Base-by-base conservation (phyloP, 2,329 filamentous ascomycete species). In the Metarhizium brunneum region DNA sequence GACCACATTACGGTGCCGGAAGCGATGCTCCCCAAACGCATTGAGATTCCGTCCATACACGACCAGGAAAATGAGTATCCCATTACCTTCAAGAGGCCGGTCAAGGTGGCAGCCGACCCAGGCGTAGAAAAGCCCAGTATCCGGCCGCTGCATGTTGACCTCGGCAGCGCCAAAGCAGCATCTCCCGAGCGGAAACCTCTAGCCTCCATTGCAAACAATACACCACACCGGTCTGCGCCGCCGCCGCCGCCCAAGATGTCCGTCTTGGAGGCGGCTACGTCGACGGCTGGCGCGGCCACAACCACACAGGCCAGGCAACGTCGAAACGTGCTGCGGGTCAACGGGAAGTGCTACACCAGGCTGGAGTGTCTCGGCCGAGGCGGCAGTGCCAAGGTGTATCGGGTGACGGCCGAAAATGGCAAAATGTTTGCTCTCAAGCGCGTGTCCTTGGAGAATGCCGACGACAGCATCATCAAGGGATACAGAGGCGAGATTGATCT, bases 401-500 rank as follows among this genome's bases (percentile, higher is more conserved):
- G 91, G 49, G 94, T 99, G 38, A 95, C 95, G 77, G 92, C 94
- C 0, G 94, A 99, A 69, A 97, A 96, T 66, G 92, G 90, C 65
- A 95, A 92, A 69, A 90, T 96, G 71, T 92, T 96, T 71, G 94
- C 94, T 1, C 73, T 99, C 61, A 99, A 99, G 73, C 82, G 90
- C 51, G 94, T 99, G 29, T 90, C 92, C 53, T 78, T 97, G 7
- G 91, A 95, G 66, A 88, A 92, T 64, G 88, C 90, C 32, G 92
- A 99, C 66, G 90, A 94, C 61, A 76, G 79, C 29, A 89, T 90
- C 1, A 83, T 99, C 53, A 81, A 83, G 56, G 92, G 92, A 1
- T 97, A 89, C 75, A 94, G 95, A 69, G 92, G 92, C 54, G 94
- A 99, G 70, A 99, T 99, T 57, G 92, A 96, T 63, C 77, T 99